These are phyloP conservation scores for Myochromella boudieri DNA, from an alignment of 768 basidiomycete species.

Conservation along the genomic window DNA sequence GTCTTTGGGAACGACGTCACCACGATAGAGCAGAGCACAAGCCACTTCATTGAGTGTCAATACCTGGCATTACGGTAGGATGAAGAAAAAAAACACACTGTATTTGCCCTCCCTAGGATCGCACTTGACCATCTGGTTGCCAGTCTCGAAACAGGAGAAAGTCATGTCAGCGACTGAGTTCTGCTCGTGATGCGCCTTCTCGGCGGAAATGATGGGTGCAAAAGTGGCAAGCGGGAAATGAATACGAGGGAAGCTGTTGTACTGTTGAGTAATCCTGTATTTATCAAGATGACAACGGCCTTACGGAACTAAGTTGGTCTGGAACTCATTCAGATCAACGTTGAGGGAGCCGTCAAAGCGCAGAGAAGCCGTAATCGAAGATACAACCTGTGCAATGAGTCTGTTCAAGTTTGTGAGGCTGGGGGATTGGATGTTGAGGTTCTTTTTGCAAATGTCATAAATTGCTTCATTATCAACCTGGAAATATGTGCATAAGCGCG, in stretches of 20 bases:
- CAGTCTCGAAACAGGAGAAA: constrained; percentile 94
- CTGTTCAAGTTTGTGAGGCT: constrained; percentile 95
- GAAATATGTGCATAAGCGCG: constrained; percentile 9
- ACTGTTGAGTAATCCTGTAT: constrained; percentile 37
- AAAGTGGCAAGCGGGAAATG: constrained; percentile 98
- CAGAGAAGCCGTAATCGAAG: constrained; percentile 94
- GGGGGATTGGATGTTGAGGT: constrained; percentile 80
- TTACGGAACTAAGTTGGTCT: constrained; percentile 97
- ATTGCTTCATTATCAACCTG: constrained; percentile 87
- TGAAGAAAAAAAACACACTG: constrained; percentile 51
- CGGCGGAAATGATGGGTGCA: constrained; percentile 90
- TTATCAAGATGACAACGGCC: constrained; percentile 75
- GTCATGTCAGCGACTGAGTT: constrained; percentile 99
- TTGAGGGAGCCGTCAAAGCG: constrained; percentile 98
- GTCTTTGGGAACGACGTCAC: constrained; percentile 97
- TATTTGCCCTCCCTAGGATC: constrained; percentile 99
- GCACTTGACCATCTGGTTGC: constrained; percentile 95
- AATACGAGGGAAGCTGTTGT: constrained; percentile 88
- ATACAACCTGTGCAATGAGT: constrained; percentile 97
- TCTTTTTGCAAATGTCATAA: constrained; percentile 99
- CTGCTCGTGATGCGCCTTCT: constrained; percentile 95
- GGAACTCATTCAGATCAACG: constrained; percentile 97
- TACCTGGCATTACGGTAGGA: neutral
- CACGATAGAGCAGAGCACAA: constrained; percentile 89
- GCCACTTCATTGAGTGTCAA: constrained; percentile 60